Conservation (phyloP, 2,329 filamentous ascomycete species). For the Oidium heveae region DNA sequence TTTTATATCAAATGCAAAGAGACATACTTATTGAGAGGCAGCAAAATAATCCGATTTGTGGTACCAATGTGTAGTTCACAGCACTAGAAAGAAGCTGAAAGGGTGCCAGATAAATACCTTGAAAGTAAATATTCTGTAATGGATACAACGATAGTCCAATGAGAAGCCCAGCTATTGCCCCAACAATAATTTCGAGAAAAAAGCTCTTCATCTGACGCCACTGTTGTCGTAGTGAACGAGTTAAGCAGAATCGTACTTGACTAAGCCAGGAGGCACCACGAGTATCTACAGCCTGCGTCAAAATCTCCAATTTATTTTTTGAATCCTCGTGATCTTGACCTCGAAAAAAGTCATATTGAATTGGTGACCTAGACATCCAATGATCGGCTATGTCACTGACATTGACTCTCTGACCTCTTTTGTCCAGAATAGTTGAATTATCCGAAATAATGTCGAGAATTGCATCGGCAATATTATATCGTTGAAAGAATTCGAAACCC, state of each 20-base stretch:
- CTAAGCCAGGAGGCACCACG: slow-evolving; percentile 23
- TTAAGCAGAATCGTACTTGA: slow-evolving; percentile 27
- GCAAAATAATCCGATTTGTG: slow-evolving; percentile 26
- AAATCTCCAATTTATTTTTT: slow-evolving; percentile 14
- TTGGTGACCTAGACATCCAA: slow-evolving; percentile 18
- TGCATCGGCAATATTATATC: slow-evolving; percentile 28
- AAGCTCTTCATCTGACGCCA: slow-evolving; percentile 25
- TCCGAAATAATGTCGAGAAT: slow-evolving; percentile 30
- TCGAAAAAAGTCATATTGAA: slow-evolving; percentile 6
- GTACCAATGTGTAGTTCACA: slow-evolving; percentile 23
- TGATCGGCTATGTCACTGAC: slow-evolving; percentile 24
- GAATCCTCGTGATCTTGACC: not conserved
- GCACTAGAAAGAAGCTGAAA: slow-evolving; percentile 26
- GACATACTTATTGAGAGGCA: slow-evolving; percentile 21
- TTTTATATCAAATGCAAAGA: too few relatives aligned
- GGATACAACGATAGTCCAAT: slow-evolving; percentile 27
- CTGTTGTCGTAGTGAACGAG: slow-evolving; percentile 29
- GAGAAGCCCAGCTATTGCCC: slow-evolving; percentile 24
- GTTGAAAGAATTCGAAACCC: slow-evolving; percentile 24
- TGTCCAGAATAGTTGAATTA: not conserved
- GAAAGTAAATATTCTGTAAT: slow-evolving; percentile 26
- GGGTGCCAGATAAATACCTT: slow-evolving; percentile 23
- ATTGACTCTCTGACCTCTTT: slow-evolving; percentile 24
- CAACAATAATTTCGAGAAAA: slow-evolving; percentile 27
- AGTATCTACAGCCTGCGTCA: slow-evolving; percentile 21